Evolutionary conservation across 768 basidiomycete genomes (phyloP), one percentile per base, ranked within the genome.

Genomic region (Lenzites betulinus): DNA sequence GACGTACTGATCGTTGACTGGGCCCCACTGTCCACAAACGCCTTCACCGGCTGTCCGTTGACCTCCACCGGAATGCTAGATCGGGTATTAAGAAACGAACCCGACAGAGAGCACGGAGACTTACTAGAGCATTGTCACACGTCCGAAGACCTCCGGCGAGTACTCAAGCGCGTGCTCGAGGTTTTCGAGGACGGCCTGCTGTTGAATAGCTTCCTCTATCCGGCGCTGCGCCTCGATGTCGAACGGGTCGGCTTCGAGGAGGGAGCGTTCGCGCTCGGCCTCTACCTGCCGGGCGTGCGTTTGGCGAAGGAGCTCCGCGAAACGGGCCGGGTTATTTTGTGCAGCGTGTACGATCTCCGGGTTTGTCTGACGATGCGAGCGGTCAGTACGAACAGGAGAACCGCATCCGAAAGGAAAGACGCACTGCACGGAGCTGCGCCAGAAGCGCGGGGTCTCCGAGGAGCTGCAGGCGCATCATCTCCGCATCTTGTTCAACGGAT

Each of bases 21-120:
- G 12, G 97, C 97, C 42, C 96, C 97, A 64, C 94, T 97, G 72
- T 99, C 97, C 43, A 99, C 97, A 67, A 99, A 99, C 0, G 97
- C 97, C 73, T 93, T 95, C 38, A 98, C 86, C 3, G 90, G 89
- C 60, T 82, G 80, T 1, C 89, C 89, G 69, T 99, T 99, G 2
- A 99, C 93, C 69, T 98, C 97, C 0, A 95, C 87, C 25, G 88
- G 84, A 63, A 98, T 91, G 67, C 92, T 95, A 58, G 9, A 22
- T 7, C 51, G 11, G 4, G 53, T 46, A 30, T 54, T n/a, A 54
- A 33, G 33, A 8, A 25, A 30, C 11, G 9, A 12, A 9, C 0
- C 7, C 11, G 18, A n/a, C 1, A 43, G 36, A 11, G 23, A 56
- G 16, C 6, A 51, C 63, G n/a, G 6, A 30, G 25, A 83, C 90